Evolutionary conservation across 257 asterid species (phyloP), one percentile per base, ranked within the genome.

Genomic region (Galeopsis tetrahit): DNA sequence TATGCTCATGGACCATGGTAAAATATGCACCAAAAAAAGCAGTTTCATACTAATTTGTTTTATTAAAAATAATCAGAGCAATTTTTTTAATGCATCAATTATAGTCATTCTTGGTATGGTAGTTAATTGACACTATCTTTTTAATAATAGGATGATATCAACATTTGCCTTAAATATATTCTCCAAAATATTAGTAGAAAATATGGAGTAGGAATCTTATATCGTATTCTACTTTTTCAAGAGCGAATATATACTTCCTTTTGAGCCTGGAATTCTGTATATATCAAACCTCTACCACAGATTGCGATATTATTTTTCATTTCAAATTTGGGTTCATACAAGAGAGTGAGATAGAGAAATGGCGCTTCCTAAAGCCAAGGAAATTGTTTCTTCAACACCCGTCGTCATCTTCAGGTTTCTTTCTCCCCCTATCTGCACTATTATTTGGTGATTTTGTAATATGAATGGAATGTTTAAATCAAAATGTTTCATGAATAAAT

Each of bases 401-500:
- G 96, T 88, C 71, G 88, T 86, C 73, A 85, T 93, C 69, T 93
- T 91, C 91, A 93, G 98, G 97, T 90, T 0, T n/a, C 63, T 9
- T 68, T 58, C 32, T 66, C 69, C 70, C 63, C 21, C 68, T 44
- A 21, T 21, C 28, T 64, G 46, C 51, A 55, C 38, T 15, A 8
- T 35, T 35, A 2, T 34, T 61, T 33, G 65, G 42, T 57, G 34
- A 34, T 49, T 6, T 43, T 36, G 40, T 14, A 14, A 33, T 67
- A 6, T 48, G 15, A 49, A 60, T 71, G 4, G 43, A 44, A 46
- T 71, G 1, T 6, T 11, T 7, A 32, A 59, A 32, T 33, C 4
- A 1, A 35, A 10, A 44, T 78, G 66, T 44, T 51, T 4, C 65
- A 57, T 57, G 49, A 15, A 43, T 65, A 3, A 63, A 7, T 38